Evolutionary conservation across 2,329 filamentous ascomycete species (phyloP).

Genomic region (Botrytis medusae): DNA sequence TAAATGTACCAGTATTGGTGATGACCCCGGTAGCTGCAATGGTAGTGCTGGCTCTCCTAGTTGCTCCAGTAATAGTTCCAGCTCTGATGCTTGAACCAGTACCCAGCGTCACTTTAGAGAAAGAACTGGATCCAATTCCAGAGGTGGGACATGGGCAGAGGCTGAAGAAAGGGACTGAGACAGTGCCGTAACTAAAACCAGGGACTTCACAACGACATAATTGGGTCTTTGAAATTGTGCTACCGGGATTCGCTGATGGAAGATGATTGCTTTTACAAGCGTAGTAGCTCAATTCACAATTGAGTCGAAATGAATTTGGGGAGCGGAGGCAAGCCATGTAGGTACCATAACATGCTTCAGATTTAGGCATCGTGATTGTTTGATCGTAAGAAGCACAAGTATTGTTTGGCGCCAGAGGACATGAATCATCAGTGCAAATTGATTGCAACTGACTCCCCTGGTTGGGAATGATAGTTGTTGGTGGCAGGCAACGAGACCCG

Average conservation of each 20-base stretch:
- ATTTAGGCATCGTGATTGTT: slow-evolving; percentile 22
- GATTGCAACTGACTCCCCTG: slow-evolving; percentile 51
- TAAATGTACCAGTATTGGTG: no score
- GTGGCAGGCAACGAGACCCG: slow-evolving; percentile 51
- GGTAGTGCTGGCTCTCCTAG: no score
- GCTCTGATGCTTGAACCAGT: neutral
- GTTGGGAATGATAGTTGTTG: slow-evolving; percentile 46
- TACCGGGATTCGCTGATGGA: neutral
- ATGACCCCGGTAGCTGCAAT: no score
- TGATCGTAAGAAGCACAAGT: slow-evolving; percentile 48
- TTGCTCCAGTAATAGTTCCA: no score
- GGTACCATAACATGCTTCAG: neutral
- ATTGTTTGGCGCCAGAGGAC: slow-evolving; percentile 48
- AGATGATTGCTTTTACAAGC: neutral
- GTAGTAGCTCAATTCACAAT: no score
- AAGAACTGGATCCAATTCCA: neutral
- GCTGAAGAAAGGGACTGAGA: neutral
- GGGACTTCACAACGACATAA: neutral
- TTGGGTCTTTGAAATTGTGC: neutral
- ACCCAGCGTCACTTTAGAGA: neutral
- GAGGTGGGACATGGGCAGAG: neutral
- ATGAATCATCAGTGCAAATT: slow-evolving; percentile 55
- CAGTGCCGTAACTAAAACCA: neutral
- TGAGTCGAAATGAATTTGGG: neutral
- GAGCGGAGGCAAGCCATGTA: neutral